phyloP scores from a whole-genome alignment of 2,329 filamentous ascomycete genomes.

The Claviceps arundinis region DNA sequence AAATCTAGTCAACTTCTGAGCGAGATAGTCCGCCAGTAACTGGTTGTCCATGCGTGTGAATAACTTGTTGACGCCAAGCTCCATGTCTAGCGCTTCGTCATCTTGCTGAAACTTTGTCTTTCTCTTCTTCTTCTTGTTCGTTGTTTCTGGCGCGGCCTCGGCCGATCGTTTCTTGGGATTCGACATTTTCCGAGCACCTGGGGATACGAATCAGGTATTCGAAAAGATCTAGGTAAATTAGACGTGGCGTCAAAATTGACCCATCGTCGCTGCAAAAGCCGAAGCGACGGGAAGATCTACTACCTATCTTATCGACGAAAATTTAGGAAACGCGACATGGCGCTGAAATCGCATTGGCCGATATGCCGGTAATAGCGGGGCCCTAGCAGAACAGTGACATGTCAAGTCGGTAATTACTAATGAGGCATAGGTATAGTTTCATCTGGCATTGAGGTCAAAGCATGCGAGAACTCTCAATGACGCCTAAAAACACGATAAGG shows the following conservation, averaged over 20 bases:
- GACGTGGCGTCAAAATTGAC: background rate
- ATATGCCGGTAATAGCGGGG: background rate
- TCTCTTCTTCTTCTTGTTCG: conserved; percentile 39
- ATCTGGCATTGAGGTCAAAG: too few relatives aligned
- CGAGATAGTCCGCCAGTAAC: conserved; percentile 74
- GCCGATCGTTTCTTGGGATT: conserved; percentile 43
- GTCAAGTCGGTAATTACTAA: too few relatives aligned
- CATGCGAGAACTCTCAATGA: too few relatives aligned
- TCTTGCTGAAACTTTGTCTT: conserved; percentile 40
- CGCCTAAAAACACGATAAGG: too few relatives aligned
- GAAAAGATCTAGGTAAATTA: background rate
- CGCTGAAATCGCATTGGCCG: background rate
- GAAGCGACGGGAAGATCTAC: background rate
- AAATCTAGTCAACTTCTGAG: conserved; percentile 64
- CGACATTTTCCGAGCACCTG: conserved; percentile 14
- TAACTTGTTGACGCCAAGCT: conserved; percentile 64
- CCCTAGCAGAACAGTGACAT: background rate
- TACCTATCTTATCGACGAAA: background rate
- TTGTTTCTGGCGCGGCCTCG: conserved; percentile 28
- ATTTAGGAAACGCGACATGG: conserved; percentile 1
- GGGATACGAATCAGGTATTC: conserved; percentile 6
- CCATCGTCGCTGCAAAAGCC: background rate
- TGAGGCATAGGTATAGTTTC: too few relatives aligned
- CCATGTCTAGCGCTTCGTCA: conserved; percentile 47
- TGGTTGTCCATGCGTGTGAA: conserved; percentile 74